Conservation (phyloP, 2,329 filamentous ascomycete genomes). For the Bipolaris oryzae region DNA sequence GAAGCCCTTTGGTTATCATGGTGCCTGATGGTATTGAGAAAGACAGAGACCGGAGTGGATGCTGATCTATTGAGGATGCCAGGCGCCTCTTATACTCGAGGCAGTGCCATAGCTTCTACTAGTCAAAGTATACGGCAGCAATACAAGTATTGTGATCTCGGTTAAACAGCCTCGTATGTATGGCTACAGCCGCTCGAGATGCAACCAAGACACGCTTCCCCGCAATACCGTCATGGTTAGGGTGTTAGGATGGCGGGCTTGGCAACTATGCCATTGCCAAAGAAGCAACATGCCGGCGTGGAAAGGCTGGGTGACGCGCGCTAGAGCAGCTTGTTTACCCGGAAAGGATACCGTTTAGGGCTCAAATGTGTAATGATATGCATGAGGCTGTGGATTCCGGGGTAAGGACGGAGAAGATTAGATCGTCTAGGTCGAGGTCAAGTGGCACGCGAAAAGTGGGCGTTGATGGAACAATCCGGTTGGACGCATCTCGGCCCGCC, state of each 20-base stretch:
- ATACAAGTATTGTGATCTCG: constrained; percentile 5
- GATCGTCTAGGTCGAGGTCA: constrained; percentile 3
- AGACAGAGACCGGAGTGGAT: constrained; percentile 9
- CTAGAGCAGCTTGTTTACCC: constrained; percentile 8
- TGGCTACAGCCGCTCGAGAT: constrained; percentile 9
- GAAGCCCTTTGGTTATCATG: constrained; percentile 32
- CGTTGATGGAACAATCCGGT: constrained; percentile 2
- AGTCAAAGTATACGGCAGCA: constrained; percentile 2
- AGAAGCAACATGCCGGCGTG: constrained; percentile 22
- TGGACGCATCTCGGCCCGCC: constrained; percentile 26
- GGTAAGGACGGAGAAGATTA: constrained; percentile 12
- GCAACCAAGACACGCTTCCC: constrained; percentile 29
- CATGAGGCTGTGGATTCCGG: constrained; percentile 12
- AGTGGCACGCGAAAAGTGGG: constrained; percentile 4
- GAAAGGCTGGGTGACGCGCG: constrained; percentile 5
- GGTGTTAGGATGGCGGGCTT: constrained; percentile 17
- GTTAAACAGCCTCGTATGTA: constrained; percentile 14
- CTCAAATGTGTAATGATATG: not conserved
- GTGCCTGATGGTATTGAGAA: constrained; percentile 17
- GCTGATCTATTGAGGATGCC: constrained; percentile 2
- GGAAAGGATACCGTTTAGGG: constrained; percentile 21
- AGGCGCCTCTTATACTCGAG: constrained; percentile 19
- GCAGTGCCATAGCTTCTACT: not conserved
- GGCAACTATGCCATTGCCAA: constrained; percentile 17
- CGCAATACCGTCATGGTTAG: constrained; percentile 25